These are phyloP conservation scores for Akanthomyces muscarius DNA, from an alignment of 2,329 filamentous ascomycete genomes.

Conservation along the genomic window DNA sequence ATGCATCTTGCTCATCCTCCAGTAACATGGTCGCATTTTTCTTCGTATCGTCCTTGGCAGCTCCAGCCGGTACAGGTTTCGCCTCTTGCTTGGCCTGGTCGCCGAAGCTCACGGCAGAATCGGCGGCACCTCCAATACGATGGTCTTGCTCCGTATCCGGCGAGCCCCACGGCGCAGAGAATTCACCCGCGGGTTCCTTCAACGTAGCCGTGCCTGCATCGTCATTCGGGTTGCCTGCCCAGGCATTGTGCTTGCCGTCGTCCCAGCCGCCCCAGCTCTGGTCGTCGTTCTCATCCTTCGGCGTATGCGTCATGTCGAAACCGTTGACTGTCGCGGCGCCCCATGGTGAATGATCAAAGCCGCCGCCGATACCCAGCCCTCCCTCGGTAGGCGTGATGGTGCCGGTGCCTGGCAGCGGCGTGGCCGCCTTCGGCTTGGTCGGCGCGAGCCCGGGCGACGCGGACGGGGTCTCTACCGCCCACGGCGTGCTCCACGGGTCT, in stretches of 20 bases:
- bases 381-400: not conserved
- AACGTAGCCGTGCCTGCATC: not conserved
- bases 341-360: not conserved
- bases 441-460: constrained; percentile 25
- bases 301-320: not conserved
- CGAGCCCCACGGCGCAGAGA: constrained; percentile 1
- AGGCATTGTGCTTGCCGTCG: constrained; percentile 21
- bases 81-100: constrained; percentile 18
- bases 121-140: constrained; percentile 5
- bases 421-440: not conserved
- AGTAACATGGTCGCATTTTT: not conserved
- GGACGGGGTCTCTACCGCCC: constrained; percentile 39
- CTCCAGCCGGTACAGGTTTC: not conserved
- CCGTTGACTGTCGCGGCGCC: not conserved
- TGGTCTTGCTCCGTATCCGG: not conserved
- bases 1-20: not conserved
- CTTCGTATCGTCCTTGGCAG: not conserved
- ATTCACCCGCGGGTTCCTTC: not conserved
- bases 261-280: constrained; percentile 37
- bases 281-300: constrained; percentile 18
- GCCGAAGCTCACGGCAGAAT: constrained; percentile 30
- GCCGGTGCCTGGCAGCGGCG: not conserved
- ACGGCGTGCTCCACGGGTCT: constrained; percentile 61
- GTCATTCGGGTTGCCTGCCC: not conserved
- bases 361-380: not conserved